Evolutionary conservation across 495 filamentous ascomycete genomes (phyloP), one percentile per base, ranked within the genome.

Genomic region (Bryoglossum gracile): DNA sequence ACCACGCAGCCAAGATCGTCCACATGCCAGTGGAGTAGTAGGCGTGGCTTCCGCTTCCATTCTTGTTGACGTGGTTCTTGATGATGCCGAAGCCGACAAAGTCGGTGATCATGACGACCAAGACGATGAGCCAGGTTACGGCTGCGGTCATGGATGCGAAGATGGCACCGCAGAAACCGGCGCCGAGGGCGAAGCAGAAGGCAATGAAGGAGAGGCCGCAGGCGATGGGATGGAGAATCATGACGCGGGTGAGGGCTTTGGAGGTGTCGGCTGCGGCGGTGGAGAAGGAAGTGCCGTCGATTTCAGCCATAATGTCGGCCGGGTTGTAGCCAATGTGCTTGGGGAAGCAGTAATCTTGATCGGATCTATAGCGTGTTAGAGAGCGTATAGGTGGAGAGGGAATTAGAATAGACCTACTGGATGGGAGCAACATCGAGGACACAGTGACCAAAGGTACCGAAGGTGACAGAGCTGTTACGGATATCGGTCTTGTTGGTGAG

Each of bases 141-240:
- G 69, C 52, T 4, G 75, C 63, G 25, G 73, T 60, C 4, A 78
- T 25, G 0, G 70, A 62, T 0, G 73, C 77, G 3, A 75, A 59
- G 9, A 81, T 49, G 10, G 70, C 70, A 22, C 76, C 78, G 40
- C 75, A 59, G 36, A 77, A 37, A 28, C 78, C 77, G 21, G 76
- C 65, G 55, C 75, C 73, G 54, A 75, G 62, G 6, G 69, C 66
- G 43, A 76, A 59, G 18, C 77, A 46, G 68, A 81, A 81, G 45
- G 78, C 70, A 60, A 81, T 72, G 65, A 81, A 80, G 48, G 70
- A 66, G 13, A 81, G 50, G 16, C 65, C 77, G 43, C 69, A 73
- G 3, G 72, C 77, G 62, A 82, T 68, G 8, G 78, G 78, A 64
- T 82, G 78, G 40, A 82, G 68, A 44, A 82, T 55, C 73, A 82